Base-by-base conservation (phyloP, 371 early-diverging fungal genomes). In the Mortierella sp. region DNA sequence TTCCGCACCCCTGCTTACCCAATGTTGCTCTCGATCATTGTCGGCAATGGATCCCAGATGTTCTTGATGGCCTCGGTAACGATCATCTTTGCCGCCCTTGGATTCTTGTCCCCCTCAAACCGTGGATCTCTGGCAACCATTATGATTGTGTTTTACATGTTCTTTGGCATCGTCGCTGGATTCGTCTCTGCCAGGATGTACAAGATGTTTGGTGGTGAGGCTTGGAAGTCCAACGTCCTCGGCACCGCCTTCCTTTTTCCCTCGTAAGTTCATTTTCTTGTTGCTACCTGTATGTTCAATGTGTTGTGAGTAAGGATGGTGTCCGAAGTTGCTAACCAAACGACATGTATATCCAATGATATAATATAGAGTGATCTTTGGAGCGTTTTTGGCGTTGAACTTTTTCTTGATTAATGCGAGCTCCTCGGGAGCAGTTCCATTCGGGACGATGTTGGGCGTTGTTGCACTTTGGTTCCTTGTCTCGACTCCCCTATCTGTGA, bases 401-500 rank as follows among this genome's bases (percentile, higher is more conserved):
- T 95, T 98, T 72, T 95, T 98, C 91, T 91, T 98, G 86, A 93
- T 97, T 54, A 93, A 91, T 29, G 93, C 95, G 16, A 89, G 94
- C 48, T 98, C 99, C 5, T 98, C 98, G 0, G 96, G 95, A 16
- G 98, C 99, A 1, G 98, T 98, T 24, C 98, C 99, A 0, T 96
- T 96, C 80, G 95, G 96, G 4, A 97, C 99, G 4, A 92, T 98
- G 91, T 71, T 98, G 56, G 95, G 96, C 21, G 87, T 98, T 10
- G 89, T 98, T 38, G 93, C 92, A 4, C 83, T 99, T 75, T 99
- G 98, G 97, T 95, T 94, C 87, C 85, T 97, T 68, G 91, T 99
- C 12, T 96, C 97, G 3, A 92, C 94, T 7, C 99, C 99, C 41
- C 90, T 98, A 35, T 96, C 96, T 75, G 92, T 97, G 21, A 89